A percentile compares a stretch with the other conserved stretches of the same genome.
Conservation (phyloP, 1,284 basidiomycete genomes). For the Cutaneotrichosporon cavernicola region DNA sequence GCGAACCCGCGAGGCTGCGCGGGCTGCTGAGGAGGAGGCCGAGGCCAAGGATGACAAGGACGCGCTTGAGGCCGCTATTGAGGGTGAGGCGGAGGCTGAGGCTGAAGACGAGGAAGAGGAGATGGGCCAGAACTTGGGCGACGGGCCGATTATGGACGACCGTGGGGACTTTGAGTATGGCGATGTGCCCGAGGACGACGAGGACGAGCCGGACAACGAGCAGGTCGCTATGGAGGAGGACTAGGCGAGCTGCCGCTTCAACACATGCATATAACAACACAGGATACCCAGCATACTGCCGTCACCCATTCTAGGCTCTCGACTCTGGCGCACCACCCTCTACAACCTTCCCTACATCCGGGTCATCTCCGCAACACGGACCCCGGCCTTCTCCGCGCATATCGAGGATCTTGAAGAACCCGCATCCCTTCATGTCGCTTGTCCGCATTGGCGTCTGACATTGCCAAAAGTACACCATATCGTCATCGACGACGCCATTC, state of each 20-base stretch:
- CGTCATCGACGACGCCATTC: conserved; percentile 34
- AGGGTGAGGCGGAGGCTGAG: conserved; percentile 24
- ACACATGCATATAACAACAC: conserved; percentile 11
- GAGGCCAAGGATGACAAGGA: conserved; percentile 27
- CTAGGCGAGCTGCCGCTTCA: conserved; percentile 9
- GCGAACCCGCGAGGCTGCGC: conserved; percentile 27
- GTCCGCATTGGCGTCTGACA: conserved; percentile 77
- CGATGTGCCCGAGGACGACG: conserved; percentile 35
- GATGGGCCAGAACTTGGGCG: conserved; percentile 32
- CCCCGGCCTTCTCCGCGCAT: conserved; percentile 67
- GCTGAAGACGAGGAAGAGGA: conserved; percentile 26
- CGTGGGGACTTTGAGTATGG: conserved; percentile 44
- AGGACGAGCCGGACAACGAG: conserved; percentile 46
- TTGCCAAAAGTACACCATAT: conserved; percentile 75
- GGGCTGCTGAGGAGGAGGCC: conserved; percentile 15
- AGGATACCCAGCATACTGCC: conserved; percentile 5
- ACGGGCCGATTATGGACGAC: conserved; percentile 34
- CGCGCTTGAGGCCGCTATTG: conserved; percentile 20
- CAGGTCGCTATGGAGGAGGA: conserved; percentile 25
- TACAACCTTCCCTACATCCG: neutral
- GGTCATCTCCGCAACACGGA: conserved; percentile 40
- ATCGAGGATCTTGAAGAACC: conserved; percentile 76
- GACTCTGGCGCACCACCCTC: neutral
- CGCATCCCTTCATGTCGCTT: conserved; percentile 76
- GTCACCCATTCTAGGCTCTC: conserved; percentile 7